Evolutionary conservation across 163 green algal genomes (phyloP).

Genomic region (Scenedesmus sp.): DNA sequence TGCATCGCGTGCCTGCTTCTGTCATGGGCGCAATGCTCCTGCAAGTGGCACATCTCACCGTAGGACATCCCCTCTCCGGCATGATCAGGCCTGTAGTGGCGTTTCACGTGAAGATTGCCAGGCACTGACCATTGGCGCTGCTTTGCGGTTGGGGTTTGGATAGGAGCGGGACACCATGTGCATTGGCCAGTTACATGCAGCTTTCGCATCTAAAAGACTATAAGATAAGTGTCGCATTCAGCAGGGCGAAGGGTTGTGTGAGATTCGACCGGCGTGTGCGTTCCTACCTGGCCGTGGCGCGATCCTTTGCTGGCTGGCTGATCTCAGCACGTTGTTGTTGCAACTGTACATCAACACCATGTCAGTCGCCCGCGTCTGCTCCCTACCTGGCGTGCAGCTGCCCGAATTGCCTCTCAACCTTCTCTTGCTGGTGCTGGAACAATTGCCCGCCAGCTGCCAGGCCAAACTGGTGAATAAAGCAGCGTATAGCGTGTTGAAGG

Average conservation of each 20-base stretch:
- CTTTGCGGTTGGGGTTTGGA: not conserved
- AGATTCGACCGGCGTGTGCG: not conserved
- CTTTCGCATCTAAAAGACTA: not conserved
- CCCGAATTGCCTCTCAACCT: constrained; percentile 15
- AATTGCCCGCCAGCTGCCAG: not conserved
- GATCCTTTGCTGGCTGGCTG: not conserved
- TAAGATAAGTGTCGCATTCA: not conserved
- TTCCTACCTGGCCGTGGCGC: not conserved
- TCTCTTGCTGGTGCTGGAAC: not conserved
- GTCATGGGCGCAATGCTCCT: not conserved
- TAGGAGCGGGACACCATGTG: not conserved
- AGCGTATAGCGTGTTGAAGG: not conserved
- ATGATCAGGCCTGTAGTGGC: not conserved
- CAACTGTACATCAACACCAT: not conserved
- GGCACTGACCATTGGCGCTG: not conserved
- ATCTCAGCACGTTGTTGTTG: not conserved
- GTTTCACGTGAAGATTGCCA: not conserved
- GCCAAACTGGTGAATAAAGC: constrained; percentile 25
- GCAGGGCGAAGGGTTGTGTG: not conserved
- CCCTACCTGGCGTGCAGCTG: not conserved
- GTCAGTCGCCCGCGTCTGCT: not conserved
- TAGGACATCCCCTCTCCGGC: not conserved
- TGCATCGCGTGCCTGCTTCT: not conserved
- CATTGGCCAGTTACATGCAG: no score
- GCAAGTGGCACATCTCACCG: not conserved